Conservation (phyloP, 2,329 filamentous ascomycete species). For the Periconia sp. region DNA sequence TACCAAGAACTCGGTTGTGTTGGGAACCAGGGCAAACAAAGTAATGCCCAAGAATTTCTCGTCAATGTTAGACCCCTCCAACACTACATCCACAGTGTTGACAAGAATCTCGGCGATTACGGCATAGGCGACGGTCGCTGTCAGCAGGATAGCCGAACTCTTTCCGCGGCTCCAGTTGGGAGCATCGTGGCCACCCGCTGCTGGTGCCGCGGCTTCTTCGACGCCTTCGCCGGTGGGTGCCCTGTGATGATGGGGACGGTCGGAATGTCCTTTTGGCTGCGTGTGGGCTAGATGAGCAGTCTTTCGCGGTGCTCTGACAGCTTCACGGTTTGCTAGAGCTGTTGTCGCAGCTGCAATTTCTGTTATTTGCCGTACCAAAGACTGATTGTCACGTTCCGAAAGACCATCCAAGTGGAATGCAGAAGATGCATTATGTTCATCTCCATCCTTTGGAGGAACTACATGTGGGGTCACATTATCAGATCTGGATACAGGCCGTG, state of each 20-base stretch:
- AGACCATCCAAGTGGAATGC: constrained; percentile 62
- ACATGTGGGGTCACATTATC: constrained; percentile 36
- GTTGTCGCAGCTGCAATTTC: constrained; percentile 93
- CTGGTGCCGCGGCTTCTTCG: constrained; percentile 49
- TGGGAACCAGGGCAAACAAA: constrained; percentile 92
- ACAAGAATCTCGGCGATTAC: constrained; percentile 96
- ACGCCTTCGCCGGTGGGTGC: constrained; percentile 41
- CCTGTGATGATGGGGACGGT: constrained; percentile 42
- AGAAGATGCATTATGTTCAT: constrained; percentile 47
- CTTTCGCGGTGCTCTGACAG: constrained; percentile 57
- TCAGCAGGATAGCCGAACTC: constrained; percentile 84
- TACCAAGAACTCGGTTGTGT: constrained; percentile 96
- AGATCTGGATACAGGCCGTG: constrained; percentile 19
- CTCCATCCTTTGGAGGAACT: constrained; percentile 39
- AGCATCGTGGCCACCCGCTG: constrained; percentile 78
- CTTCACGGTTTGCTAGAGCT: constrained; percentile 81
- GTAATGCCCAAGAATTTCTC: constrained; percentile 98
- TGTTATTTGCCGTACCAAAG: constrained; percentile 80
- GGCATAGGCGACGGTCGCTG: constrained; percentile 90
- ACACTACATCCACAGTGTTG: constrained; percentile 93
- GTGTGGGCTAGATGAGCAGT: constrained; percentile 46
- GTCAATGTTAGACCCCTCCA: constrained; percentile 87
- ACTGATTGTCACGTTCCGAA: constrained; percentile 78
- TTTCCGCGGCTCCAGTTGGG: constrained; percentile 96
- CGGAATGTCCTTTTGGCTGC: constrained; percentile 36